Base-by-base conservation (phyloP, 495 filamentous ascomycete species). In the Aspergillus incahuasiensis region DNA sequence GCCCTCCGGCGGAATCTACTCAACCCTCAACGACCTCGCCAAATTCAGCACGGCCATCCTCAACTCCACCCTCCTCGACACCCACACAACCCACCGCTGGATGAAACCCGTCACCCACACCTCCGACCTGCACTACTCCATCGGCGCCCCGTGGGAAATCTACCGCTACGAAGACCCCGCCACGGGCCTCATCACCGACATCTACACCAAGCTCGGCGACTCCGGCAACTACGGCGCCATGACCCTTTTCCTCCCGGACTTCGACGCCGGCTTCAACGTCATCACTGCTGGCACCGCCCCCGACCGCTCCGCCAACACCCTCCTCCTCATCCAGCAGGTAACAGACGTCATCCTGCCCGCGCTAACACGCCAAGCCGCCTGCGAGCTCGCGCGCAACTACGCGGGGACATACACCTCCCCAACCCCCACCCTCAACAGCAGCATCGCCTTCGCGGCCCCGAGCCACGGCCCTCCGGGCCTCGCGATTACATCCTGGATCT, bases 31-130 rank as follows among this genome's bases (percentile, higher is more conserved):
- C 16, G 65, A 67, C 46, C 49, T 69, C 2, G 48, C 66, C 0
- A 68, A 66, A 19, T 61, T 76, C 50, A 75, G 78, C 30, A 68
- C 72, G 38, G 72, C 70, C 6, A 74, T 82, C 6, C 66, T 83
- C 1, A 76, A 78, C 55, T 74, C 74, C 0, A 76, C 73, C 57
- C 60, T 78, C 67, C 67, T 74, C 4, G 25, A 28, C 35, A 63
- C 59, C 49, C 64, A 47, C 42, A 72, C 43, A 60, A 82, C 63
- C 5, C 68, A 63, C 7, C 71, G 57, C 25, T 77, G 74, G 72
- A 59, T 77, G 56, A 74, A 82, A 59, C 81, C 80, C 0, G 73
- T 72, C 3, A 70, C 79, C 54, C 68, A 69, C 21, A 79, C 79
- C 50, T 74, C 73, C 48, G 69, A 72, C 55, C 65, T 79, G 7